These are phyloP conservation scores for Ceratocystis lukuohia DNA, from an alignment of 2,329 filamentous ascomycete species.

Conservation along the genomic window DNA sequence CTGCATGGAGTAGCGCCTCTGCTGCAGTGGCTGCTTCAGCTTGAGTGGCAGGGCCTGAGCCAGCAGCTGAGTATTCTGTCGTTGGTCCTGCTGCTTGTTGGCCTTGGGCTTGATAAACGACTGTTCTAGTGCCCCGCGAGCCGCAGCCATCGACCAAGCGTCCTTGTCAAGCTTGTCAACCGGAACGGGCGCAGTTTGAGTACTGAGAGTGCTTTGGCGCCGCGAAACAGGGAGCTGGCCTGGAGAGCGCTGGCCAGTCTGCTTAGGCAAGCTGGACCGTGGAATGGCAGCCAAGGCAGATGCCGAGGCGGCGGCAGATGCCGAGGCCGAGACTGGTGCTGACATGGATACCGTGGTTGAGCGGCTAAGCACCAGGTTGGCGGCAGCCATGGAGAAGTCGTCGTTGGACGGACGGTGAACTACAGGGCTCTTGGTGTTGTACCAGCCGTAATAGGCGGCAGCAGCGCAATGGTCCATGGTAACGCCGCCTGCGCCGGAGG, in stretches of 20 bases:
- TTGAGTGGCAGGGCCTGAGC: not conserved
- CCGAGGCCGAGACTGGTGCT: not conserved
- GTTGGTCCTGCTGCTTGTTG: constrained; percentile 1
- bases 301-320: not conserved
- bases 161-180: not conserved
- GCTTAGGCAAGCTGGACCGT: not conserved
- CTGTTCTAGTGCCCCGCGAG: constrained; percentile 11
- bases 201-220: not conserved
- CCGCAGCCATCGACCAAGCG: constrained; percentile 9
- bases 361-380: constrained; percentile 19
- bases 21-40: constrained; percentile 2
- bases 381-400: constrained; percentile 36
- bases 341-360: not conserved
- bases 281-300: not conserved
- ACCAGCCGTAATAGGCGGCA: constrained; percentile 58
- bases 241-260: not conserved
- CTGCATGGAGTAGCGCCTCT: constrained; percentile 5
- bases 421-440: constrained; percentile 42
- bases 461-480: constrained; percentile 33
- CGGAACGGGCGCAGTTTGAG: not conserved
- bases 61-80: not conserved
- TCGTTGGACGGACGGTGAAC: constrained; percentile 37
- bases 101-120: constrained; percentile 10
- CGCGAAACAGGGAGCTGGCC: not conserved
- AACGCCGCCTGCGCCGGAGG: constrained; percentile 8